phyloP scores from a whole-genome alignment of 768 basidiomycete genomes.

The Boletus subcaerulescens region DNA sequence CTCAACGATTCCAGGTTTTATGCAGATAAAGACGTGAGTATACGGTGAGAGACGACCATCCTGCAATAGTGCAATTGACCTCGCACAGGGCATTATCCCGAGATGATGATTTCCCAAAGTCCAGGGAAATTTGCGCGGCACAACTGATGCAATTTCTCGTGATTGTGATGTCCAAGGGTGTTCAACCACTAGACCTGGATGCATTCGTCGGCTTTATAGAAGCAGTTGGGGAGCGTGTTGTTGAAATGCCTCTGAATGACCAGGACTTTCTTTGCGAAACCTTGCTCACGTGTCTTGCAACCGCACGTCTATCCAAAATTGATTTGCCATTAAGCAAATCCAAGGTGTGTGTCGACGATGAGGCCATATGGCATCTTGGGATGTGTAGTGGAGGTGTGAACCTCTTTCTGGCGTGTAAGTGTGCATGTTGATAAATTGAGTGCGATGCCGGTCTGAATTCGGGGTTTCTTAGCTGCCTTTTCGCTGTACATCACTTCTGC shows the following conservation, averaged over 20 bases:
- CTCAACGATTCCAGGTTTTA: constrained; percentile 16
- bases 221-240: constrained; percentile 12
- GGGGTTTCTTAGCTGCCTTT: constrained; percentile 40
- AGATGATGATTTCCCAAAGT: neutral
- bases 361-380: constrained; percentile 39
- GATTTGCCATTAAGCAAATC: constrained; percentile 6
- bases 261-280: constrained; percentile 31
- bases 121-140: constrained; percentile 1
- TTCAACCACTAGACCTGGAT: constrained; percentile 6
- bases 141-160: constrained; percentile 28
- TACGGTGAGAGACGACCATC: neutral
- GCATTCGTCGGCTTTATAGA: constrained; percentile 11
- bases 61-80: neutral
- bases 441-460: neutral
- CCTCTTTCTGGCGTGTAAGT: constrained; percentile 44
- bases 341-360: constrained; percentile 24
- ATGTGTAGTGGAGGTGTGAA: constrained; percentile 26
- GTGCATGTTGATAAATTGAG: neutral
- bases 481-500: constrained; percentile 41
- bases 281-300: constrained; percentile 36
- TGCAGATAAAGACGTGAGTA: constrained; percentile 16
- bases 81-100: constrained; percentile 14
- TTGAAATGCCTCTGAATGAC: constrained; percentile 6
- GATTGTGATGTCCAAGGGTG: constrained; percentile 20
- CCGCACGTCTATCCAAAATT: constrained; percentile 13